phyloP scores from a whole-genome alignment of 148 eudicot genomes.

The Amaranthus cruentus region DNA sequence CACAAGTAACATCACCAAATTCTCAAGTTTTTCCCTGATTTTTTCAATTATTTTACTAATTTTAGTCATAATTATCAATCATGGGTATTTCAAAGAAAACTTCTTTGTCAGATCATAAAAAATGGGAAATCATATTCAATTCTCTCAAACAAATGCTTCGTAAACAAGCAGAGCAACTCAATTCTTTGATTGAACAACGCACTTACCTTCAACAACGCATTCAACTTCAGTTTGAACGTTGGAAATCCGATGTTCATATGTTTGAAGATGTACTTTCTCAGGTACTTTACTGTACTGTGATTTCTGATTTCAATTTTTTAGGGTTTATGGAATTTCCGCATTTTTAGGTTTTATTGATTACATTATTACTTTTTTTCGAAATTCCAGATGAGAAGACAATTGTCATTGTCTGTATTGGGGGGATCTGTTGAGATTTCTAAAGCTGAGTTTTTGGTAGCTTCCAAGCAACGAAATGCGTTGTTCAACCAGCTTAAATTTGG shows the following conservation, averaged over 20 bases:
- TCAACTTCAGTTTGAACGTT: conserved; percentile 27
- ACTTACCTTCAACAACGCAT: conserved; percentile 35
- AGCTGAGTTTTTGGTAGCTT: conserved; percentile 28
- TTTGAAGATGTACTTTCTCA: conserved; percentile 32
- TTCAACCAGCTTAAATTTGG: conserved; percentile 41
- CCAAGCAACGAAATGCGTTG: conserved; percentile 33
- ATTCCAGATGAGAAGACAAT: conserved; percentile 41
- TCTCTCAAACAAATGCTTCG: conserved; percentile 29
- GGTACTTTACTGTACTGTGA: conserved; percentile 27
- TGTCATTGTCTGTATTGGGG: conserved; percentile 22
- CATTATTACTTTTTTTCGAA: conserved; percentile 9
- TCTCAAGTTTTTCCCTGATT: too few relatives aligned
- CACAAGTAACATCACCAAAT: too few relatives aligned
- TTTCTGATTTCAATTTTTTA: conserved; percentile 2
- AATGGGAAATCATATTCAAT: conserved; percentile 42
- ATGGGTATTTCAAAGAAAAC: conserved; percentile 29
- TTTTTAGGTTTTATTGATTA: conserved; percentile 6
- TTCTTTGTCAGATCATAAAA: conserved; percentile 25
- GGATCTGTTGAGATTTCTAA: conserved; percentile 27
- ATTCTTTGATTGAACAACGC: conserved; percentile 32
- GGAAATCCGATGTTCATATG: conserved; percentile 28
- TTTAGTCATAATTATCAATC: neutral
- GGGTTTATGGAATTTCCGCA: conserved; percentile 2
- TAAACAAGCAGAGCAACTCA: conserved; percentile 35
- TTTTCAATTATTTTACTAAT: too few relatives aligned